Evolutionary conservation across 1,284 basidiomycete genomes (phyloP).

Genomic region (Cryptococcus wingfieldii): DNA sequence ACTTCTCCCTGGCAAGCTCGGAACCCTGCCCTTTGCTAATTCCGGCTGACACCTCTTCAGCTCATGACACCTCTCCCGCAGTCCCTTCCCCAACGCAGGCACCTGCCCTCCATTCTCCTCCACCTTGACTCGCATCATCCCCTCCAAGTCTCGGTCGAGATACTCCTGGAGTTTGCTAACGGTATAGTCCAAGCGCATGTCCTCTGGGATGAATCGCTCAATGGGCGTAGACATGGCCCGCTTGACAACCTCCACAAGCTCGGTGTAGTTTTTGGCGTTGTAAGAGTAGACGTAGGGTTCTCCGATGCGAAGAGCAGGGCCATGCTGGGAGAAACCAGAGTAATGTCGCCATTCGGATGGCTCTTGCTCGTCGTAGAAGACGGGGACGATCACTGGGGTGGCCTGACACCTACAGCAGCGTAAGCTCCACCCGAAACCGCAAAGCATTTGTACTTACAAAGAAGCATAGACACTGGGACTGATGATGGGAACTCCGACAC

Average conservation of each 20-base stretch:
- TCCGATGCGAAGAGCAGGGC: conserved; percentile 32
- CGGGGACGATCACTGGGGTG: conserved; percentile 41
- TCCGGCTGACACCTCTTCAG: conserved; percentile 12
- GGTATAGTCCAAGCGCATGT: conserved; percentile 22
- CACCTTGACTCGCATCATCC: conserved; percentile 15
- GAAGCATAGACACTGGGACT: conserved; percentile 38
- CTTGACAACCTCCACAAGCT: conserved; percentile 16
- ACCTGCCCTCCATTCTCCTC: conserved; percentile 15
- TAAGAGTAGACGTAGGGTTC: conserved; percentile 42
- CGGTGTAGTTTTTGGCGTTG: conserved; percentile 17
- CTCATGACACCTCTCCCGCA: conserved; percentile 21
- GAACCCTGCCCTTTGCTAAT: no score
- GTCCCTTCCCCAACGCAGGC: conserved; percentile 11
- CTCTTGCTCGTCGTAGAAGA: conserved; percentile 15
- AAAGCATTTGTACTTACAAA: conserved; percentile 18
- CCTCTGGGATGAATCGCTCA: conserved; percentile 22
- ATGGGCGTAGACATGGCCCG: conserved; percentile 28
- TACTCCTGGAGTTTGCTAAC: conserved; percentile 11
- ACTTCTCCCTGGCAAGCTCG: no score
- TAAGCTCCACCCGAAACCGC: background rate
- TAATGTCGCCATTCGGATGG: conserved; percentile 30
- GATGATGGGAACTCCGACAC: conserved; percentile 35
- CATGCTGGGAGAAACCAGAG: conserved; percentile 31
- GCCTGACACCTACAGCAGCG: conserved; percentile 29
- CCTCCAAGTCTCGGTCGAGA: conserved; percentile 23